Evolutionary conservation across 148 eudicot genomes (phyloP), one percentile per base, ranked within the genome.

Genomic region (Oxyria digyna): DNA sequence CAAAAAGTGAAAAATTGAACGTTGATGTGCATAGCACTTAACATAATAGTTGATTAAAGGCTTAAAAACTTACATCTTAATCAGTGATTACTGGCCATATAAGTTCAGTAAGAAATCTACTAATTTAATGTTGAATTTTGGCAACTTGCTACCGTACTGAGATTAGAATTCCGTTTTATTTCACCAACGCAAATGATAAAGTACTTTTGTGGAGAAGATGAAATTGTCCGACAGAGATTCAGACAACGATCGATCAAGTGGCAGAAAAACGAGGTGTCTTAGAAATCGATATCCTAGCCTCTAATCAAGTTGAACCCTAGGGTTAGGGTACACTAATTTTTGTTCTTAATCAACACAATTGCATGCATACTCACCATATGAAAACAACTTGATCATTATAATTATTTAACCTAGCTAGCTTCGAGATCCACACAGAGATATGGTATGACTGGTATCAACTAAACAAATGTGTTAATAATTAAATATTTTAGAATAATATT

Each of bases 241-340:
- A 59, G 65, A 59, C 38, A 29, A 29, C 8, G 65, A 59, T 59
- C 65, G 65, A 59, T 59, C 65, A 59, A 59, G 3, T 59, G 65
- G 29, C 37, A 29, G 37, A 14, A 29, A 27, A 59, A 14, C 65
- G 37, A 59, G 37, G 65, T 59, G 37, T 27, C n/a, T 29, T 59
- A 21, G 37, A 37, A 59, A 59, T 29, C 29, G n/a, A n/a, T n/a
- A n/a, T n/a, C n/a, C n/a, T n/a, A n/a, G n/a, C n/a, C n/a, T n/a
- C n/a, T n/a, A n/a, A n/a, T n/a, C n/a, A n/a, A n/a, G n/a, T n/a
- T n/a, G n/a, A n/a, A n/a, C n/a, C n/a, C n/a, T n/a, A n/a, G n/a
- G n/a, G n/a, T n/a, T n/a, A n/a, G n/a, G n/a, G n/a, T n/a, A n/a
- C n/a, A n/a, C n/a, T n/a, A n/a, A n/a, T n/a, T n/a, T n/a, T n/a